Conservation (phyloP, 208 protist species). For the Crithidia sp. region DNA sequence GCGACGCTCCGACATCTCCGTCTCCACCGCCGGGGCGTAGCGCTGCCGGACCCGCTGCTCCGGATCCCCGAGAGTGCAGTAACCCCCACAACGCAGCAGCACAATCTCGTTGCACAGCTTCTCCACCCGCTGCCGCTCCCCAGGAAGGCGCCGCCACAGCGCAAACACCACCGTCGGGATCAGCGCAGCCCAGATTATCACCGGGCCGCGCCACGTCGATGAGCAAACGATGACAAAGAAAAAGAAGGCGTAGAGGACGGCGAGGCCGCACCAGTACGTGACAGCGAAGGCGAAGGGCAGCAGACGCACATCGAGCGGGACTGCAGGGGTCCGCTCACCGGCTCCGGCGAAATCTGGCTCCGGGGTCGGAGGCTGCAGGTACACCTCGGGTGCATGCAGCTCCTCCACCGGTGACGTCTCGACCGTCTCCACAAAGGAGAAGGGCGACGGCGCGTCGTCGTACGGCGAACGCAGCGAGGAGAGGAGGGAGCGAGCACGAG, state of each 20-base stretch:
- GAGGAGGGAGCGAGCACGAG: not conserved
- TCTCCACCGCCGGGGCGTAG: not conserved
- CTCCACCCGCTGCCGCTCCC: slow-evolving; percentile 6
- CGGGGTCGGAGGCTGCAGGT: not conserved
- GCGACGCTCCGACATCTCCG: not conserved
- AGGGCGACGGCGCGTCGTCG: not conserved
- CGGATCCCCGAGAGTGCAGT: slow-evolving; percentile 12
- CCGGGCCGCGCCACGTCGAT: slow-evolving; percentile 22
- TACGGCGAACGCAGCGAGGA: slow-evolving; percentile 11
- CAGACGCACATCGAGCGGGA: slow-evolving; percentile 22
- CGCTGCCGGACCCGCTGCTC: not conserved
- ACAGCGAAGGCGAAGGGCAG: slow-evolving; percentile 7
- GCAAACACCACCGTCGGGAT: slow-evolving; percentile 20
- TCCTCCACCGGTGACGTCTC: slow-evolving; percentile 17
- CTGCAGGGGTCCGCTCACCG: not conserved
- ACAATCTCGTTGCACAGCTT: slow-evolving; percentile 6
- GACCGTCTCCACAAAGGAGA: slow-evolving; percentile 13
- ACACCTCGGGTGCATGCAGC: not conserved
- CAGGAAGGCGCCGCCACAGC: slow-evolving; percentile 28
- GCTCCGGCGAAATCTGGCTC: not conserved
- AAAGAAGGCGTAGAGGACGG: slow-evolving; percentile 30
- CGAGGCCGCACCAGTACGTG: slow-evolving; percentile 30
- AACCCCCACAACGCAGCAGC: slow-evolving; percentile 22
- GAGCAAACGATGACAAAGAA: slow-evolving; percentile 10
- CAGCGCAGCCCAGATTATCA: slow-evolving; percentile 27